phyloP scores from a whole-genome alignment of 2,329 filamentous ascomycete species.

The Celoporthe dispersa region DNA sequence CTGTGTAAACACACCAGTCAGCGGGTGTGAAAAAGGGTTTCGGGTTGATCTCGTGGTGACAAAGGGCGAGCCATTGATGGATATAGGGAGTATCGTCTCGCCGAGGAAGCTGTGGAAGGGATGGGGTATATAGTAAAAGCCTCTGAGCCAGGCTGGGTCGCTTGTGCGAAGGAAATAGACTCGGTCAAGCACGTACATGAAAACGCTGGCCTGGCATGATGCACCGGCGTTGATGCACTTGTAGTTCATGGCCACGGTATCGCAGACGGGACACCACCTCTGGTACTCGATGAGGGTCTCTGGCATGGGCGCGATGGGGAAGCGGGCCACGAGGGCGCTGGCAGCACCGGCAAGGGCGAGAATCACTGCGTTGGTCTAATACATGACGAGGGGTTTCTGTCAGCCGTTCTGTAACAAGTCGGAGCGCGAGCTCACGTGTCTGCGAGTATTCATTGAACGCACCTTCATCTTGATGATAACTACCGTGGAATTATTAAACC shows the following conservation, averaged over 20 bases:
- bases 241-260: conserved; percentile 28
- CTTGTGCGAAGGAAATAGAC: background rate
- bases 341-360: conserved; percentile 26
- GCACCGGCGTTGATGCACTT: conserved; percentile 15
- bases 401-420: background rate
- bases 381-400: background rate
- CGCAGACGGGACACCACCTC: conserved; percentile 29
- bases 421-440: background rate
- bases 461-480: conserved; percentile 24
- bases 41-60: background rate
- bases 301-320: background rate
- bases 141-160: background rate
- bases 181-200: conserved; percentile 18
- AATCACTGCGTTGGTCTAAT: conserved; percentile 24
- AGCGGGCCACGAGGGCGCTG: conserved; percentile 27
- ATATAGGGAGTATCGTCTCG: background rate
- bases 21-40: background rate
- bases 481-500: background rate
- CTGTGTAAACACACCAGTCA: background rate
- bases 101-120: background rate
- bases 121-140: background rate
- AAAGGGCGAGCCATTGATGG: background rate
- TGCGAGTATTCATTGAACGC: background rate
- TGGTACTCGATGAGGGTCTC: conserved; percentile 28
- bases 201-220: conserved; percentile 22